Conservation (phyloP, 2,329 filamentous ascomycete species). For the Coleophoma cylindrospora region DNA sequence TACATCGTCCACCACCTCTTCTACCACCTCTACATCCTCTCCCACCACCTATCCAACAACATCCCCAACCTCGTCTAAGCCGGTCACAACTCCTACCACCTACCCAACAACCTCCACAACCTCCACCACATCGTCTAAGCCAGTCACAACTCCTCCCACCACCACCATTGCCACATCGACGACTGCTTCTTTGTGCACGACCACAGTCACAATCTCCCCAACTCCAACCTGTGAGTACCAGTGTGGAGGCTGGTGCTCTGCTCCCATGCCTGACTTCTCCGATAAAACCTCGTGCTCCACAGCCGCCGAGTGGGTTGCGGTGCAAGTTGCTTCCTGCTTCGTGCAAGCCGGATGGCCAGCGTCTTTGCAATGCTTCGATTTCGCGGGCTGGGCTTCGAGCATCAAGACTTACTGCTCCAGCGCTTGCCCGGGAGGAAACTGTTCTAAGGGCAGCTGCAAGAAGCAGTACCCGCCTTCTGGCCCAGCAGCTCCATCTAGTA, state of each 20-base stretch:
- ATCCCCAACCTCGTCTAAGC: not conserved
- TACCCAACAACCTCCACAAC: conserved; percentile 9
- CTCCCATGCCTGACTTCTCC: conserved; percentile 42
- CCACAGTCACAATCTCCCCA: conserved; percentile 31
- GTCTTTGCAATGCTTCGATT: conserved; percentile 44
- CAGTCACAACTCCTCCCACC: conserved; percentile 2
- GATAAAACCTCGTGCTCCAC: conserved; percentile 35
- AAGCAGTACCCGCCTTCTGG: conserved; percentile 34
- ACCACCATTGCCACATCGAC: conserved; percentile 16
- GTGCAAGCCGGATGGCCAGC: conserved; percentile 44
- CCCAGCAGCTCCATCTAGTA: conserved; percentile 31
- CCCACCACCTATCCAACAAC: not conserved
- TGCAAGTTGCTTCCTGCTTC: conserved; percentile 47
- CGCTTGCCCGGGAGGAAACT: conserved; percentile 29
- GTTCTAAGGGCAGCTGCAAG: conserved; percentile 39
- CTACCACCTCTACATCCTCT: not conserved
- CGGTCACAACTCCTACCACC: conserved; percentile 3
- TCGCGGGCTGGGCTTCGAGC: conserved; percentile 42
- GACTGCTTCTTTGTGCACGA: conserved; percentile 38
- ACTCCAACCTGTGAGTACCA: conserved; percentile 48
- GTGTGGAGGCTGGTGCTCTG: conserved; percentile 49
- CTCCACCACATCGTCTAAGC: not conserved
- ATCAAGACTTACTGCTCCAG: conserved; percentile 38
- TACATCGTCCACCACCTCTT: not conserved
- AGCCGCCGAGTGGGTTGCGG: conserved; percentile 36